Percentiles rank a stretch among this genome's conserved stretches.
Evolutionary conservation across 352 stramenopile species (phyloP).

Genomic region (Phytopythium mirpurense): DNA sequence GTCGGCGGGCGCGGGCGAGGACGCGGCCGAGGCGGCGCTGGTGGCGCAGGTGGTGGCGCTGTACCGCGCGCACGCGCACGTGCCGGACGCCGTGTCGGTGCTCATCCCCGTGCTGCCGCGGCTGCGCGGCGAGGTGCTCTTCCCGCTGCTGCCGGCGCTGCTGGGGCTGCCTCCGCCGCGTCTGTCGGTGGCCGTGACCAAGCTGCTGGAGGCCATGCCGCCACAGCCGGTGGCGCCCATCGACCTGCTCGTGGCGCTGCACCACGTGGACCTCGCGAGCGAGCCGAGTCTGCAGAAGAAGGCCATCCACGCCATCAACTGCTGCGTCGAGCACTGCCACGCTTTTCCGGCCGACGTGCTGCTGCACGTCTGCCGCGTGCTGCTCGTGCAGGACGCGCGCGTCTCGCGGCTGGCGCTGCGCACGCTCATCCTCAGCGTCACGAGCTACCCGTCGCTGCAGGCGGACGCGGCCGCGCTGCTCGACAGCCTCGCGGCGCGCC

Average conservation of each 20-base stretch:
- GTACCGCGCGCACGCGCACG: constrained; percentile 49
- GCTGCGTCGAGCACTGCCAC: constrained; percentile 74
- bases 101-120: constrained; percentile 63
- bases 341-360: constrained; percentile 75
- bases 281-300: constrained; percentile 73
- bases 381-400: constrained; percentile 44
- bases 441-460: constrained; percentile 59
- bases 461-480: constrained; percentile 56
- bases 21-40: constrained; percentile 34
- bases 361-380: constrained; percentile 54
- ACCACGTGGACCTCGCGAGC: constrained; percentile 69
- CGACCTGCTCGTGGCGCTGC: constrained; percentile 66
- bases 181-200: constrained; percentile 63
- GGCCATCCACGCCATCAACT: constrained; percentile 70
- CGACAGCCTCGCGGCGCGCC: constrained; percentile 40
- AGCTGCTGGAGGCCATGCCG: constrained; percentile 67
- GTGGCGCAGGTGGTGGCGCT: constrained; percentile 58
- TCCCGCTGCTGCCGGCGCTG: constrained; percentile 55
- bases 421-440: constrained; percentile 76
- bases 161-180: constrained; percentile 45
- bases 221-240: constrained; percentile 59
- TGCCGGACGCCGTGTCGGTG: constrained; percentile 58
- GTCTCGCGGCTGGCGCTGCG: constrained; percentile 69
- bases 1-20: constrained; percentile 12
- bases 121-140: constrained; percentile 47